These are phyloP conservation scores for Crithidia sp. DNA, from an alignment of 208 protist species.

Conservation along the genomic window DNA sequence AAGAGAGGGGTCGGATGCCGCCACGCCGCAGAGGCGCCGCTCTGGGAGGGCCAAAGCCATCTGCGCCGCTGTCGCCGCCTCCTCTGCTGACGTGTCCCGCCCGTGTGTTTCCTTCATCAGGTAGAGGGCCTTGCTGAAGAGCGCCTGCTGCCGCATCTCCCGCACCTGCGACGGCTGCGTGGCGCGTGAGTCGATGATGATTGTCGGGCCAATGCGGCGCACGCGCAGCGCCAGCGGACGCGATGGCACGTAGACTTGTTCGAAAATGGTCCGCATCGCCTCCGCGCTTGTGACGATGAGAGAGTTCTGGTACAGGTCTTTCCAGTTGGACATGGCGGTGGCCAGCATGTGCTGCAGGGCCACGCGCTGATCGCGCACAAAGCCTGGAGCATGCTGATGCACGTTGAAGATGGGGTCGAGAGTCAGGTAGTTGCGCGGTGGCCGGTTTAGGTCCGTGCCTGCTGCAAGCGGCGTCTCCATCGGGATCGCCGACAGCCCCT, in stretches of 20 bases:
- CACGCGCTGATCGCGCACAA: constrained; percentile 60
- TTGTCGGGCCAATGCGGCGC: constrained; percentile 62
- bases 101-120: constrained; percentile 55
- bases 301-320: constrained; percentile 51
- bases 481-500: constrained; percentile 67
- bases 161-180: constrained; percentile 42
- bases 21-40: constrained; percentile 25
- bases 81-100: constrained; percentile 4
- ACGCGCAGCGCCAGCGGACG: constrained; percentile 69
- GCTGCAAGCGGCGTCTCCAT: constrained; percentile 49
- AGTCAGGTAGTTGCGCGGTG: constrained; percentile 76
- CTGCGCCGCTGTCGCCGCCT: constrained; percentile 4
- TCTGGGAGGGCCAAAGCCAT: constrained; percentile 24
- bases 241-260: constrained; percentile 54
- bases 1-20: constrained; percentile 19
- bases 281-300: constrained; percentile 74
- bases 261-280: constrained; percentile 73
- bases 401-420: constrained; percentile 72
- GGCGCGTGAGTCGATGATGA: constrained; percentile 67
- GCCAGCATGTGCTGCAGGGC: constrained; percentile 68
- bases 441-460: constrained; percentile 75
- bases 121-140: constrained; percentile 84
- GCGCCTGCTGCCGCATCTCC: constrained; percentile 61
- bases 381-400: constrained; percentile 83
- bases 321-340: constrained; percentile 62